phyloP scores from a whole-genome alignment of 441 rosid genomes.

The Rhodomyrtus psidioides region DNA sequence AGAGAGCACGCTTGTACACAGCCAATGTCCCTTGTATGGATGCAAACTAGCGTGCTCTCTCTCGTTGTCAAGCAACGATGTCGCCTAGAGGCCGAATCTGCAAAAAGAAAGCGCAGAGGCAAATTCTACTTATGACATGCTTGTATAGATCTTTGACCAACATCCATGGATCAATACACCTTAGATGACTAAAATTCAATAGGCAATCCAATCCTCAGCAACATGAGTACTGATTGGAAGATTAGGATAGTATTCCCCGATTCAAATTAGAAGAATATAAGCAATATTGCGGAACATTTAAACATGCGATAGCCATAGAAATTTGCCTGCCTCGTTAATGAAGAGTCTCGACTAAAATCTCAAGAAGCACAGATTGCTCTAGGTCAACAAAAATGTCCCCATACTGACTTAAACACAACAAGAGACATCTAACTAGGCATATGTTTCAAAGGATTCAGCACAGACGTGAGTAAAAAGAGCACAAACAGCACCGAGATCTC shows the following conservation, averaged over 20 bases:
- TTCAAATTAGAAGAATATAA: neutral
- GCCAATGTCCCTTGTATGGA: conserved; percentile 18
- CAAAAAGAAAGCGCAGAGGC: neutral
- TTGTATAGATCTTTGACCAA: neutral
- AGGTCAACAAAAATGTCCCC: neutral
- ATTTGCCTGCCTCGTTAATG: neutral
- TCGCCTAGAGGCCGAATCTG: neutral
- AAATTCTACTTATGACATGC: neutral
- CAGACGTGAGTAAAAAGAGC: neutral
- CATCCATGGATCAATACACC: neutral
- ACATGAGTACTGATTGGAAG: neutral
- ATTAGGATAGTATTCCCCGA: accelerated
- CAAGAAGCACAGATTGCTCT: neutral
- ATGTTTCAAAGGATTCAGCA: neutral
- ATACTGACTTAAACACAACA: neutral
- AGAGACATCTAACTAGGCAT: neutral
- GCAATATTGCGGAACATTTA: neutral
- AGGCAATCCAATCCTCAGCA: neutral
- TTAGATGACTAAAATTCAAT: neutral
- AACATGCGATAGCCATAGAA: neutral
- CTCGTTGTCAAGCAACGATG: conserved; percentile 37
- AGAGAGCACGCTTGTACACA: conserved; percentile 37
- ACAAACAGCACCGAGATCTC: neutral
- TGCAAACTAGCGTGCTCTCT: conserved; percentile 54
- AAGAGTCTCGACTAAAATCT: neutral